These are phyloP conservation scores for Lavandula angustifolia DNA, from an alignment of 257 asterid genomes.

Conservation along the genomic window DNA sequence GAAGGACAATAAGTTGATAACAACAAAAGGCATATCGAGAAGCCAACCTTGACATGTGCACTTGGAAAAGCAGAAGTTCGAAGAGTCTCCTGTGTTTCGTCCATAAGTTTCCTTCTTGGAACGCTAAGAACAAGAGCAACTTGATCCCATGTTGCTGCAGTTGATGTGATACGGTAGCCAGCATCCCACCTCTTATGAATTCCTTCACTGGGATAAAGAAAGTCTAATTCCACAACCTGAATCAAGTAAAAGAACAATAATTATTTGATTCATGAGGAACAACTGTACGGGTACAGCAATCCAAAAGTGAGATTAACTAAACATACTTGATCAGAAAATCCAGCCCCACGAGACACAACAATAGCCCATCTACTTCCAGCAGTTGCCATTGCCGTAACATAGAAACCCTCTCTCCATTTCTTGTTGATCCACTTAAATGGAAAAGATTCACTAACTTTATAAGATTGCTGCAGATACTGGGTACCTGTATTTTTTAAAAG, in stretches of 20 bases:
- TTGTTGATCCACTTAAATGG: conserved; percentile 96
- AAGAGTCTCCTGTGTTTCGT: conserved; percentile 87
- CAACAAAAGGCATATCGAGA: not conserved
- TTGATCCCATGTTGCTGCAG: conserved; percentile 79
- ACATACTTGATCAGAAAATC: conserved; percentile 70
- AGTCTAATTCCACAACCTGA: conserved; percentile 86
- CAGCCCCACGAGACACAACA: conserved; percentile 84
- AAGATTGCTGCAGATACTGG: conserved; percentile 70
- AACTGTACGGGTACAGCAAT: not conserved
- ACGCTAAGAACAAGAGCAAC: conserved; percentile 68
- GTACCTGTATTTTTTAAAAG: conserved; percentile 50
- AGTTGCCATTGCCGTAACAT: conserved; percentile 85
- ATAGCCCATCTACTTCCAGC: conserved; percentile 80
- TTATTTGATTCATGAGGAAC: not conserved
- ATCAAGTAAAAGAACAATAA: not conserved
- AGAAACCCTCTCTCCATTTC: conserved; percentile 86
- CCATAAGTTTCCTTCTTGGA: conserved; percentile 61
- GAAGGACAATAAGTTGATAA: not conserved
- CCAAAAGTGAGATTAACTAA: too few relatives aligned
- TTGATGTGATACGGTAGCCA: conserved; percentile 81
- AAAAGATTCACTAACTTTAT: conserved; percentile 84
- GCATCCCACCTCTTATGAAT: conserved; percentile 76
- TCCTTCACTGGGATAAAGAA: conserved; percentile 88
- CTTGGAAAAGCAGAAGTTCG: conserved; percentile 88
- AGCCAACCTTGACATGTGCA: conserved; percentile 64